Conservation (phyloP, 495 filamentous ascomycete genomes). For the Haplographium delicatum region DNA sequence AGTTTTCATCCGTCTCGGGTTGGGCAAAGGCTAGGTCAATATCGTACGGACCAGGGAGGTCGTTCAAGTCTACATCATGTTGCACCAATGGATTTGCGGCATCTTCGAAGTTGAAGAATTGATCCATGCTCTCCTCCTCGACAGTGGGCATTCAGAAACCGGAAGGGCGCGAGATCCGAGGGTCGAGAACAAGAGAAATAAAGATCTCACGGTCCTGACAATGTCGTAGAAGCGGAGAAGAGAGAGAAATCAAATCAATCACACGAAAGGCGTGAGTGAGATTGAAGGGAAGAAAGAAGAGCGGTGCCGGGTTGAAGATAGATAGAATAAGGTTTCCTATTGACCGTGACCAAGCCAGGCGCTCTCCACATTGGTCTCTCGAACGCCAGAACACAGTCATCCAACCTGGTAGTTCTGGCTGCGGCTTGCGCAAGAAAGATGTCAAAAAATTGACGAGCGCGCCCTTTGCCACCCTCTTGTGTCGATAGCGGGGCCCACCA, state of each 20-base stretch:
- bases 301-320: background rate
- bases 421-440: background rate
- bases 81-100: constrained; percentile 39
- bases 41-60: constrained; percentile 32
- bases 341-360: too few species aligned
- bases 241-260: too few species aligned
- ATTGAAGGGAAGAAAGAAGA: background rate
- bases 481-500: background rate
- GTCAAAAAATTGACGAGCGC: constrained; percentile 20
- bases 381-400: constrained; percentile 10
- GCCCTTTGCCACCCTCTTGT: constrained; percentile 14
- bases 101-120: constrained; percentile 52
- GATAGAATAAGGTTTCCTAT: background rate
- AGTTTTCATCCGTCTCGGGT: constrained; percentile 16
- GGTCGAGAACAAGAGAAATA: background rate
- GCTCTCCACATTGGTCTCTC: too few species aligned
- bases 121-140: constrained; percentile 27
- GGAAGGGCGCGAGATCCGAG: constrained; percentile 16
- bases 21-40: constrained; percentile 37
- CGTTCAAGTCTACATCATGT: constrained; percentile 34
- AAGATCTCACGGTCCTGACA: background rate
- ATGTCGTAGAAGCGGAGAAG: background rate
- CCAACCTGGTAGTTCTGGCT: background rate
- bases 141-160: constrained; percentile 28
- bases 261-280: constrained; percentile 11